phyloP scores from a whole-genome alignment of 2,329 filamentous ascomycete genomes.

The Neopestalotiopsis rosae region DNA sequence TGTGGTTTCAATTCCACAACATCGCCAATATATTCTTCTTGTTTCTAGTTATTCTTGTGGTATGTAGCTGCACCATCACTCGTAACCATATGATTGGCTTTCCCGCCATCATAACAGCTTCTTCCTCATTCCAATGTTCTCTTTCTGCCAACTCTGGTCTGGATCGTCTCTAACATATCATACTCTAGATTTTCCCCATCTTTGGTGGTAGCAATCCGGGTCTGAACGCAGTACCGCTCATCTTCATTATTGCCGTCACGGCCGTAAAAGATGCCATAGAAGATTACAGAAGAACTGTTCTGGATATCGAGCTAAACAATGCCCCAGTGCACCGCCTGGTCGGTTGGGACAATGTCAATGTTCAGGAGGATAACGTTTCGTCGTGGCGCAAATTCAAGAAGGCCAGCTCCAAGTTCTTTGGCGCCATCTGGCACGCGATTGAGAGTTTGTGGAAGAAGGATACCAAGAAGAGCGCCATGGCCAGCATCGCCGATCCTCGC shows the following conservation, averaged over 20 bases:
- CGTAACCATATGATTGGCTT: constrained; percentile 5
- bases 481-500: constrained; percentile 61
- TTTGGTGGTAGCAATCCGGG: constrained; percentile 93
- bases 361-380: constrained; percentile 83
- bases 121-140: no score
- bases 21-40: constrained; percentile 98
- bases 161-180: constrained; percentile 29
- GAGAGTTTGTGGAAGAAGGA: constrained; percentile 54
- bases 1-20: constrained; percentile 98
- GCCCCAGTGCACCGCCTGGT: constrained; percentile 89
- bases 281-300: constrained; percentile 88
- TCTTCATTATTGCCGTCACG: constrained; percentile 88
- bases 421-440: constrained; percentile 56
- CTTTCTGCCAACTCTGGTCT: background rate
- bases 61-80: constrained; percentile 57
- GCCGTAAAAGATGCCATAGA: constrained; percentile 95
- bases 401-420: constrained; percentile 69
- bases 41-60: constrained; percentile 91
- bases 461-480: constrained; percentile 54
- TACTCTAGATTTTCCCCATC: constrained; percentile 84
- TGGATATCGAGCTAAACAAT: constrained; percentile 95
- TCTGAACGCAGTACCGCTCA: constrained; percentile 87
- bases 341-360: constrained; percentile 93
- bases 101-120: background rate
- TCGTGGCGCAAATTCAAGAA: constrained; percentile 92